Percentiles rank a stretch among this genome's conserved stretches.
Conservation (phyloP, 176 grass and related monocot genomes). For the Triticum timopheevii region DNA sequence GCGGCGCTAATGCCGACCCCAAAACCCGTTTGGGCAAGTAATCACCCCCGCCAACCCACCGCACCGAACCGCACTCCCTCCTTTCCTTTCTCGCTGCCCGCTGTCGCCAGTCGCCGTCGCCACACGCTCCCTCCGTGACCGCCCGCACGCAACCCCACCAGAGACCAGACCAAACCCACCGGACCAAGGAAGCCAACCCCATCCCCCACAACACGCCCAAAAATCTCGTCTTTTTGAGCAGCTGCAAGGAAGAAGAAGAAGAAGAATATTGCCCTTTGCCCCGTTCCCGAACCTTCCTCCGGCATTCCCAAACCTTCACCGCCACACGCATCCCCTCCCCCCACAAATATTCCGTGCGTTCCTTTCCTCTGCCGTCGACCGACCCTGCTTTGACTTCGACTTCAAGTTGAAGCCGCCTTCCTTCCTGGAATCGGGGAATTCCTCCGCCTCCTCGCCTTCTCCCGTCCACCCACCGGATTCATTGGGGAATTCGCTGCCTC, state of each 20-base stretch:
- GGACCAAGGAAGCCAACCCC: too few relatives aligned
- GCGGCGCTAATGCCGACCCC: too few relatives aligned
- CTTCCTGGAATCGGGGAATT: neutral
- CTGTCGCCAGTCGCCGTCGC: too few relatives aligned
- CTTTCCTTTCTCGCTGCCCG: neutral
- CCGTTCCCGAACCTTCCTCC: neutral
- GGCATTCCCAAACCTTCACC: neutral
- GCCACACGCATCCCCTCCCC: neutral
- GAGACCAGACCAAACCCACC: too few relatives aligned
- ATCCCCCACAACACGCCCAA: neutral
- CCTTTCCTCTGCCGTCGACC: neutral
- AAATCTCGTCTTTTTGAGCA: neutral
- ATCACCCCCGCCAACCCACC: neutral
- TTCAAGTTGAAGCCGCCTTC: neutral
- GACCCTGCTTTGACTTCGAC: conserved; percentile 3
- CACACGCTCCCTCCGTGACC: neutral
- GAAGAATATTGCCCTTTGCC: neutral
- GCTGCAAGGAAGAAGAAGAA: neutral
- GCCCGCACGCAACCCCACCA: neutral
- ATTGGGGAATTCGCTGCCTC: neutral
- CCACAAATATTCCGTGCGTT: neutral
- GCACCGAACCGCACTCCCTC: neutral
- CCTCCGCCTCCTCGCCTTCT: neutral
- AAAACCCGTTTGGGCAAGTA: neutral
- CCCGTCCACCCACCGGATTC: too few relatives aligned